These are phyloP conservation scores for Sphaerobolus stellatus DNA, from an alignment of 1,284 basidiomycete species.

Conservation along the genomic window DNA sequence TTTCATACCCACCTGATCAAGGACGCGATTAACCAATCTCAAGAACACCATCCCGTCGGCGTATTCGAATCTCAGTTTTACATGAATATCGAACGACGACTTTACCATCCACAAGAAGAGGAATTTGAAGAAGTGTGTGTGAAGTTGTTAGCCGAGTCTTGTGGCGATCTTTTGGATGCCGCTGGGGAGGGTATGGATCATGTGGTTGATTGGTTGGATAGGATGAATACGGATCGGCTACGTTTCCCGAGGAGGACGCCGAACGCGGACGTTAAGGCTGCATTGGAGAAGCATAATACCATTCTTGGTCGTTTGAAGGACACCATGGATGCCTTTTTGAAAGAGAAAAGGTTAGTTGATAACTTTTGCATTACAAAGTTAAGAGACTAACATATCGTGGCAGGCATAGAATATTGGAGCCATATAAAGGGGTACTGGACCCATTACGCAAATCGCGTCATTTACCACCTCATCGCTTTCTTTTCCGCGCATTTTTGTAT, in stretches of 20 bases:
- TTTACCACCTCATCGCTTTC: slow-evolving; percentile 61
- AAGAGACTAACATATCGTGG: no score
- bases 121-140: slow-evolving; percentile 51
- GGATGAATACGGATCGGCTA: slow-evolving; percentile 40
- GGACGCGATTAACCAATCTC: slow-evolving; percentile 5
- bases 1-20: background rate
- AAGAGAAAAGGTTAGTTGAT: slow-evolving; percentile 52
- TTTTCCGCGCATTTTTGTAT: slow-evolving; percentile 72
- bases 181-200: slow-evolving; percentile 47
- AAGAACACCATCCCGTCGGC: slow-evolving; percentile 64
- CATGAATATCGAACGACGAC: slow-evolving; percentile 67
- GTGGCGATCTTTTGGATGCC: slow-evolving; percentile 53
- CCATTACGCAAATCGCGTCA: slow-evolving; percentile 38
- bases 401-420: slow-evolving; percentile 66
- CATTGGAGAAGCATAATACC: slow-evolving; percentile 38
- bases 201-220: slow-evolving; percentile 53
- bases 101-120: slow-evolving; percentile 53
- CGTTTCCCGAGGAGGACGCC: slow-evolving; percentile 36
- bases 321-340: slow-evolving; percentile 49
- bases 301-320: slow-evolving; percentile 41
- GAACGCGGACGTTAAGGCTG: slow-evolving; percentile 33
- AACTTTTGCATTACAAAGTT: no score
- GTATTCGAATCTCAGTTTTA: slow-evolving; percentile 81
- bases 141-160: slow-evolving; percentile 55
- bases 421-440: slow-evolving; percentile 66